Conservation (phyloP, 2,329 filamentous ascomycete genomes). For the Fusarium sp. region DNA sequence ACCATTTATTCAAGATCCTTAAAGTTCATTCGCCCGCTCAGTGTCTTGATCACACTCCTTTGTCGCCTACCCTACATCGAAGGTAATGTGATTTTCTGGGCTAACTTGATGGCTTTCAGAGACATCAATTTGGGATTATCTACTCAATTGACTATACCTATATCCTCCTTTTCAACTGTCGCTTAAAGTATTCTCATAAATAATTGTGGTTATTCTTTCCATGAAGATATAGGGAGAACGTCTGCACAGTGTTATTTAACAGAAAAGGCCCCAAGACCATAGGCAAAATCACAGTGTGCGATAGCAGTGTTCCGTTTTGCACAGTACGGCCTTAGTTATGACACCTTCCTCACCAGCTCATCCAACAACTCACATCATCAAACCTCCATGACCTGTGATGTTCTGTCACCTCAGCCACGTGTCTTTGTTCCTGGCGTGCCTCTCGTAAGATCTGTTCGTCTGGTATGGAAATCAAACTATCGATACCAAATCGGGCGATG, state of each 20-base stretch:
- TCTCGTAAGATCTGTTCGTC: not conserved
- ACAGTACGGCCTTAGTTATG: not conserved
- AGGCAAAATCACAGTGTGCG: not conserved
- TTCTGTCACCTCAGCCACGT: not conserved
- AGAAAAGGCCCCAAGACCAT: not conserved
- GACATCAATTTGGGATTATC: not conserved
- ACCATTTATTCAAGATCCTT: too few species aligned
- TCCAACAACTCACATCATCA: not conserved
- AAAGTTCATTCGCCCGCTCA: not conserved
- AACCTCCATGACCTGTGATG: not conserved
- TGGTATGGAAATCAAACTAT: slow-evolving; percentile 20
- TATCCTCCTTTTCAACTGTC: not conserved
- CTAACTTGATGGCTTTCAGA: not conserved
- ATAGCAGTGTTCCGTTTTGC: not conserved
- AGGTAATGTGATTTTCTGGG: not conserved
- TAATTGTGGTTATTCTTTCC: not conserved
- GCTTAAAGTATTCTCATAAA: not conserved
- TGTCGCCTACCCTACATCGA: not conserved
- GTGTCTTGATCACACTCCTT: not conserved
- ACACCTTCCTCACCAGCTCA: not conserved
- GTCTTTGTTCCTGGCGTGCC: not conserved
- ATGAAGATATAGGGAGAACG: not conserved
- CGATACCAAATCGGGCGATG: not conserved
- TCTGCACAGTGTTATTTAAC: not conserved
- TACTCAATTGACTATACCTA: too few species aligned